phyloP scores from a whole-genome alignment of 805 yeast species.

The Vanderwaltozyma tropicalis region DNA sequence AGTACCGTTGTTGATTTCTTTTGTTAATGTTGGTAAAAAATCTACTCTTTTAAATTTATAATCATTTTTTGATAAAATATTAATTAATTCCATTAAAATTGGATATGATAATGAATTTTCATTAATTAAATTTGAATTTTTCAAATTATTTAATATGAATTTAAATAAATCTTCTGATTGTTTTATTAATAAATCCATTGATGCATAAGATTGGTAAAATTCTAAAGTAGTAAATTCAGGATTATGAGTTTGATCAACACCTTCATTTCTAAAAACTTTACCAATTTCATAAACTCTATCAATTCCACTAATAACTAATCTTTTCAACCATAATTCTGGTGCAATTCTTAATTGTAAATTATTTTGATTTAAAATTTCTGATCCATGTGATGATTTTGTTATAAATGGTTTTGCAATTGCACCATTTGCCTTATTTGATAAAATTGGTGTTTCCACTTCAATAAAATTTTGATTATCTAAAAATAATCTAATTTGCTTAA shows the following conservation, averaged over 20 bases:
- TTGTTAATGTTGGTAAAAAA: slow-evolving; percentile 22
- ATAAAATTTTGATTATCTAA: slow-evolving; percentile 47
- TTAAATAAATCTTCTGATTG: slow-evolving; percentile 51
- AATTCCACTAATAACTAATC: slow-evolving; percentile 72
- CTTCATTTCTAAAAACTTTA: slow-evolving; percentile 79
- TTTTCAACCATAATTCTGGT: slow-evolving; percentile 90
- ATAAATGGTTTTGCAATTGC: slow-evolving; percentile 86
- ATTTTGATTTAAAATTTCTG: slow-evolving; percentile 3
- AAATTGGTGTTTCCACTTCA: slow-evolving; percentile 84
- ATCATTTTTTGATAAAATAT: slow-evolving; percentile 8
- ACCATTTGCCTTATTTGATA: slow-evolving; percentile 67
- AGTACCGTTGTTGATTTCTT: slow-evolving; percentile 12
- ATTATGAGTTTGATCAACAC: slow-evolving; percentile 85
- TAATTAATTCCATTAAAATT: not conserved
- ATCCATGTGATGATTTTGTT: slow-evolving; percentile 35
- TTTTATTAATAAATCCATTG: slow-evolving; percentile 53
- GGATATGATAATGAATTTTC: not conserved
- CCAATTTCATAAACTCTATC: slow-evolving; percentile 86
- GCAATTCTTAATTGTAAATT: slow-evolving; percentile 70
- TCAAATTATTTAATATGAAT: slow-evolving; percentile 25
- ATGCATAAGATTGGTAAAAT: slow-evolving; percentile 66
- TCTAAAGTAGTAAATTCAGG: slow-evolving; percentile 92
- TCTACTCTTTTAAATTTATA: slow-evolving; percentile 25
- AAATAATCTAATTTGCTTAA: slow-evolving; percentile 46
- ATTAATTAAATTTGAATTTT: slow-evolving; percentile 5